Conservation (phyloP, 768 basidiomycete species). For the Udeniomyces megalosporus region DNA sequence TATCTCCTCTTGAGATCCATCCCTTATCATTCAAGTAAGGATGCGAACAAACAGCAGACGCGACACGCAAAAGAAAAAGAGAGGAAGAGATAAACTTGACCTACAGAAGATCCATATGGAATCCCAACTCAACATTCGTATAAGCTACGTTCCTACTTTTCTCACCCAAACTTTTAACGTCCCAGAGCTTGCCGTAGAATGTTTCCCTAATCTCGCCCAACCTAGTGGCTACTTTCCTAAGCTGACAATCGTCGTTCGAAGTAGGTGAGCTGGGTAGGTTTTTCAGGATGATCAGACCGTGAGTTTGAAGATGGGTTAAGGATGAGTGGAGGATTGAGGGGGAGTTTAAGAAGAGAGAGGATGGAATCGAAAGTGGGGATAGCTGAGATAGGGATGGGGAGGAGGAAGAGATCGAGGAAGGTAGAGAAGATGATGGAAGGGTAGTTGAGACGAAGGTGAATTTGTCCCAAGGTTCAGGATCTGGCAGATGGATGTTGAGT, state of each 20-base stretch:
- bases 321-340: conserved; percentile 36
- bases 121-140: conserved; percentile 68
- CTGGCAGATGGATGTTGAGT: too few species aligned
- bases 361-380: not conserved
- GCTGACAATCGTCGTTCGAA: conserved; percentile 45
- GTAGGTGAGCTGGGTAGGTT: conserved; percentile 53
- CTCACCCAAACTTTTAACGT: conserved; percentile 52
- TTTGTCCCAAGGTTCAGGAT: too few species aligned
- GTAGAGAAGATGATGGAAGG: not conserved
- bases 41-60: too few species aligned
- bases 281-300: conserved; percentile 57
- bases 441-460: too few species aligned
- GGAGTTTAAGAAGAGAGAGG: not conserved
- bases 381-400: not conserved
- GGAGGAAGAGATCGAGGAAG: not conserved
- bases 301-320: conserved; percentile 51
- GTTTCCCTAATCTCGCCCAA: conserved; percentile 70
- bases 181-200: conserved; percentile 80
- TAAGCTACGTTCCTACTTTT: conserved; percentile 85
- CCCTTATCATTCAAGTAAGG: not conserved
- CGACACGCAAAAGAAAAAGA: not conserved
- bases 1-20: too few species aligned
- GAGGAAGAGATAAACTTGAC: conserved; percentile 26
- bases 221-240: conserved; percentile 43
- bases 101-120: conserved; percentile 85